Percentiles rank a stretch among this genome's conserved stretches.
Conservation (phyloP, 1,284 basidiomycete genomes). For the Anthracocystis panici-leucophaei region DNA sequence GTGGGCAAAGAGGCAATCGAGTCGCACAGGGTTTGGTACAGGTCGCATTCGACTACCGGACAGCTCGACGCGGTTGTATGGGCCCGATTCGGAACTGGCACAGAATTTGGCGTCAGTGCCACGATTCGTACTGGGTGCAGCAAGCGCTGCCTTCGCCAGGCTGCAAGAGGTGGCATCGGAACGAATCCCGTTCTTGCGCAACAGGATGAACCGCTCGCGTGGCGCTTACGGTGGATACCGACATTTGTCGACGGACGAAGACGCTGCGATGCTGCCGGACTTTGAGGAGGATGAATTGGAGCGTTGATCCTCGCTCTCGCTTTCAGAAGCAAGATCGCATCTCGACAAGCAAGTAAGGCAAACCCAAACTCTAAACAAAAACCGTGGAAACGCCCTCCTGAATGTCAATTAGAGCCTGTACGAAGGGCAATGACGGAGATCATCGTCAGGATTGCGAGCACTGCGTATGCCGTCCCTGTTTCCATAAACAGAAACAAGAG, state of each 20-base stretch:
- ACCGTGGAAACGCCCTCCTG: too few relatives aligned
- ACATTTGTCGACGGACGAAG: slow-evolving; percentile 63
- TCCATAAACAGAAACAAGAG: too few relatives aligned
- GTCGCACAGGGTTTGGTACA: slow-evolving; percentile 1
- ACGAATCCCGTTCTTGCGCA: slow-evolving; percentile 45
- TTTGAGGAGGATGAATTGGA: slow-evolving; percentile 65
- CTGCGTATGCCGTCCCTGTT: too few relatives aligned
- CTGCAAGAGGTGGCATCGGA: slow-evolving; percentile 46
- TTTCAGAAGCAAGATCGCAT: neutral
- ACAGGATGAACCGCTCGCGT: slow-evolving; percentile 25
- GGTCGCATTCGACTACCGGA: slow-evolving; percentile 49
- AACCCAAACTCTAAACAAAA: neutral
- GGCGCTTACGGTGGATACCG: slow-evolving; percentile 62
- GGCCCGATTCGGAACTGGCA: slow-evolving; percentile 76
- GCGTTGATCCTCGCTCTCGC: slow-evolving; percentile 10
- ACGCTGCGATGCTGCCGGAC: slow-evolving; percentile 64
- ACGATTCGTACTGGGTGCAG: slow-evolving; percentile 46
- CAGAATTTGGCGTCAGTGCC: slow-evolving; percentile 71
- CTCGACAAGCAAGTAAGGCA: neutral
- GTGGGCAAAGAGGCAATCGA: slow-evolving; percentile 74
- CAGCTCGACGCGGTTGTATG: slow-evolving; percentile 58
- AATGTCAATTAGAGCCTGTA: neutral
- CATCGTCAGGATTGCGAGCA: too few relatives aligned
- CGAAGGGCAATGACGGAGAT: slow-evolving; percentile 1
- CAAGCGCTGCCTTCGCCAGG: slow-evolving; percentile 38